phyloP scores from a whole-genome alignment of 306 rosid species.

The Lathyrus oleraceus region DNA sequence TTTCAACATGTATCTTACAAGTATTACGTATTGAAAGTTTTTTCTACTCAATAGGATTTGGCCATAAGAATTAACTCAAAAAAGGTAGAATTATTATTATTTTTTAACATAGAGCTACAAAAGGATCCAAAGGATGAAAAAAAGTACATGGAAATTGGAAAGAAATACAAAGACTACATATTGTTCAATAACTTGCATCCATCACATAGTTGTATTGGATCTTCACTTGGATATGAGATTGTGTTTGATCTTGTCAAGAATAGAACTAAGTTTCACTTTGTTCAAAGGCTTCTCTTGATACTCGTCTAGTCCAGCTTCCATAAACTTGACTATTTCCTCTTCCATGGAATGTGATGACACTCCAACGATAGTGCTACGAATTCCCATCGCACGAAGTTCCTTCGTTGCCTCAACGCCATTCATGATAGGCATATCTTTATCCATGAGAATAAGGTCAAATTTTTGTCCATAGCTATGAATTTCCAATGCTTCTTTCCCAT shows the following conservation, averaged over 20 bases:
- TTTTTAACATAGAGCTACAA: not conserved
- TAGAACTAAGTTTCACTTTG: conserved; percentile 47
- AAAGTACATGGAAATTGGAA: not conserved
- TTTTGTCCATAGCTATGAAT: conserved; percentile 52
- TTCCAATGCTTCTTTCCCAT: conserved; percentile 82
- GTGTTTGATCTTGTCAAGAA: conserved; percentile 44
- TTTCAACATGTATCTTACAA: too few relatives aligned
- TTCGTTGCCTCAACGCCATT: conserved; percentile 88
- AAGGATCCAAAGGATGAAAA: not conserved
- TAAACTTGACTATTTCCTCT: conserved; percentile 46
- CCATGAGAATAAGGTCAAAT: conserved; percentile 89
- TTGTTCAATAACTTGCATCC: not conserved
- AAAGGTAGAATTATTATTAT: too few relatives aligned
- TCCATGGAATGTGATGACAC: conserved; percentile 51
- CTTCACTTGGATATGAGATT: not conserved
- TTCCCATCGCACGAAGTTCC: conserved; percentile 66
- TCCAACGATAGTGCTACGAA: conserved; percentile 69
- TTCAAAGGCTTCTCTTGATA: conserved; percentile 75
- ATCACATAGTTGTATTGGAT: not conserved
- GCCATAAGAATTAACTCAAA: too few relatives aligned
- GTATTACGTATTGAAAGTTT: too few relatives aligned
- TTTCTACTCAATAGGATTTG: too few relatives aligned
- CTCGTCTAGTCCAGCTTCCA: conserved; percentile 73
- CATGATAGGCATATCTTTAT: conserved; percentile 89
- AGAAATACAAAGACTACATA: not conserved